Conservation (phyloP, 2,329 filamentous ascomycete species). For the Leptoxyphium fumago region DNA sequence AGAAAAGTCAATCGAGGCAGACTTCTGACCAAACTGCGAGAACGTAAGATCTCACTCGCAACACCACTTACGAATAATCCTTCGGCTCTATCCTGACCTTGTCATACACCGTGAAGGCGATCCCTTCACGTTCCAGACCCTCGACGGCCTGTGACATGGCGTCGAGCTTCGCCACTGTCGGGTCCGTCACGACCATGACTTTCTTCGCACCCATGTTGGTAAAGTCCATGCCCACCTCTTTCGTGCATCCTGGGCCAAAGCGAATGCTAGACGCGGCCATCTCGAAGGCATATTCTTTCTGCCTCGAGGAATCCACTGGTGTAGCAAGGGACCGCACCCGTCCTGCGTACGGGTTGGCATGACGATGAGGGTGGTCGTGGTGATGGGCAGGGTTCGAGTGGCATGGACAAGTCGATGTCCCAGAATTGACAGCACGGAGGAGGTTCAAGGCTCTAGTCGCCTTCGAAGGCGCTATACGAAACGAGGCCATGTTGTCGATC, state of each 20-base stretch:
- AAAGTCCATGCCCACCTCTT: constrained; percentile 96
- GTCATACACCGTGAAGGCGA: constrained; percentile 69
- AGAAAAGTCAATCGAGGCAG: too few relatives aligned
- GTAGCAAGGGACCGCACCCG: constrained; percentile 51
- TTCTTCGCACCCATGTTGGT: constrained; percentile 76
- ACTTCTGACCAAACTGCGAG: not conserved
- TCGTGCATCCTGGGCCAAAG: constrained; percentile 83
- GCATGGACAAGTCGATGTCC: constrained; percentile 73
- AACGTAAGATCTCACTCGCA: too few relatives aligned
- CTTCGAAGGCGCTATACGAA: constrained; percentile 29
- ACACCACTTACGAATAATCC: constrained; percentile 58
- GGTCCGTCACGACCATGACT: constrained; percentile 85
- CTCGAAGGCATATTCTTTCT: constrained; percentile 97
- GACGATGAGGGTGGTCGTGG: constrained; percentile 30
- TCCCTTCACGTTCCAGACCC: constrained; percentile 60
- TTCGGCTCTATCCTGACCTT: constrained; percentile 80
- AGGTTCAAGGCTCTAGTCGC: constrained; percentile 52
- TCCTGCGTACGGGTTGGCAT: constrained; percentile 35
- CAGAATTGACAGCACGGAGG: constrained; percentile 78
- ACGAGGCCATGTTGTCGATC: constrained; percentile 17
- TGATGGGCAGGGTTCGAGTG: constrained; percentile 79
- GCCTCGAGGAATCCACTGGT: constrained; percentile 52
- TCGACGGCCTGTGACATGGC: constrained; percentile 84
- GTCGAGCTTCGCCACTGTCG: constrained; percentile 63
- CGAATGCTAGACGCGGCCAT: constrained; percentile 93